Base-by-base conservation (phyloP, 768 basidiomycete genomes). In the Mycena leptocephala region DNA sequence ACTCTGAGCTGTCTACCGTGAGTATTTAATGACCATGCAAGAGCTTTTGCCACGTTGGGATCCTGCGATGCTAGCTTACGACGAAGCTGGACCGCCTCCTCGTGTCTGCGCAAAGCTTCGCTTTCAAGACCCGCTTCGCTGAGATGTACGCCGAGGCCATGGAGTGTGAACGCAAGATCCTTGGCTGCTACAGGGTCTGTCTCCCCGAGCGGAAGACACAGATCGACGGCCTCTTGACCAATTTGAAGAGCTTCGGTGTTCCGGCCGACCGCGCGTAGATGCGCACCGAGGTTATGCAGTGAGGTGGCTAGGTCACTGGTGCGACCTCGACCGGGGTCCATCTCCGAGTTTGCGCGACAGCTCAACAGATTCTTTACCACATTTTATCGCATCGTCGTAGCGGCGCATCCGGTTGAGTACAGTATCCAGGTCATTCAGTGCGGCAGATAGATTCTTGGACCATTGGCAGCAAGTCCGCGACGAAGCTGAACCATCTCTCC, bases 331-430 rank as follows among this genome's bases (percentile, higher is more conserved):
- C n/a, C n/a, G n/a, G n/a, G n/a, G n/a, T n/a, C 26, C 24, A 39
- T 65, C 63, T 26, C 41, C 63, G 28, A 65, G 63, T 41, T 46
- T 65, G 63, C 63, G 63, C 28, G 16, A 48, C 41, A 65, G 63
- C 26, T 22, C 18, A 46, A 65, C 63, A 11, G 63, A 39, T 48
- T 65, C 63, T 48, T 65, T 41, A 22, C 63, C 39, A 46, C 18
- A 24, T 43, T 30, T n/a, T 48, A 65, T 20, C 43, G 63, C 63
- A 48, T 65, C 63, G 2, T 48, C 22, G 46, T 43, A 10, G 63
- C 43, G 63, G 63, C 28, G 11, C 63, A 46, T 48, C 63, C 33
- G 63, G 46, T 28, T 28, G 32, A 62, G 61, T 22, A 32, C 61
- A 4, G n/a, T 39, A 39, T 18, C 61, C 61, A 35, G 14, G 61